These are phyloP conservation scores for Astrephomene gubernaculifera DNA, from an alignment of 139 green algal species.

Conservation along the genomic window DNA sequence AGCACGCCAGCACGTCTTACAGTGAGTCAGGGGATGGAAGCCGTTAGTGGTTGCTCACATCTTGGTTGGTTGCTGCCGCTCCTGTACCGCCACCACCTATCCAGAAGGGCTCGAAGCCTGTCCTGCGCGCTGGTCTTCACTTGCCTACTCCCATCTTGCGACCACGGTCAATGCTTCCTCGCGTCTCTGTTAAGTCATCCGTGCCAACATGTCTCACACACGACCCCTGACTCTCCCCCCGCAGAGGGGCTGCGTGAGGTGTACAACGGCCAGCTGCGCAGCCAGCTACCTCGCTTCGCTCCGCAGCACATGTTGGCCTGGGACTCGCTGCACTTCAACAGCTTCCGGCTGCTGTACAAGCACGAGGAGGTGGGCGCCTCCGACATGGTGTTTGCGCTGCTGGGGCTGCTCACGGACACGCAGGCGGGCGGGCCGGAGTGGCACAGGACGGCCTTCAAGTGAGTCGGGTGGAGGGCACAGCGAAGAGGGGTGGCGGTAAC, in stretches of 20 bases:
- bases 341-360: conserved; percentile 55
- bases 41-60: no score
- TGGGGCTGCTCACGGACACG: conserved; percentile 30
- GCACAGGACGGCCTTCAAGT: conserved; percentile 36
- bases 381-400: conserved; percentile 47
- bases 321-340: conserved; percentile 25
- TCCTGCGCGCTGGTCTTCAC: no score
- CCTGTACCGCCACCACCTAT: no score
- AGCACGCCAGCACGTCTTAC: conserved; percentile 58
- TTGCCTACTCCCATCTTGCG: no score
- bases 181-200: no score
- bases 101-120: no score
- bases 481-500: no score
- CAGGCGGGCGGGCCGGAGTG: neutral
- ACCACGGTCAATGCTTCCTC: no score
- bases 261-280: conserved; percentile 1
- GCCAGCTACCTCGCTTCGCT: neutral
- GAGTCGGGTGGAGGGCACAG: no score
- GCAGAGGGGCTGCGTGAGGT: conserved; percentile 26
- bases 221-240: neutral
- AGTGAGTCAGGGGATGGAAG: no score
- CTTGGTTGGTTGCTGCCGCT: no score
- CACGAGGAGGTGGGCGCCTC: conserved; percentile 41
- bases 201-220: no score
- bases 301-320: conserved; percentile 45